Evolutionary conservation across 108 stramenopile species (phyloP), one percentile per base, ranked within the genome.

Genomic region (Aurantiochytrium sp.): DNA sequence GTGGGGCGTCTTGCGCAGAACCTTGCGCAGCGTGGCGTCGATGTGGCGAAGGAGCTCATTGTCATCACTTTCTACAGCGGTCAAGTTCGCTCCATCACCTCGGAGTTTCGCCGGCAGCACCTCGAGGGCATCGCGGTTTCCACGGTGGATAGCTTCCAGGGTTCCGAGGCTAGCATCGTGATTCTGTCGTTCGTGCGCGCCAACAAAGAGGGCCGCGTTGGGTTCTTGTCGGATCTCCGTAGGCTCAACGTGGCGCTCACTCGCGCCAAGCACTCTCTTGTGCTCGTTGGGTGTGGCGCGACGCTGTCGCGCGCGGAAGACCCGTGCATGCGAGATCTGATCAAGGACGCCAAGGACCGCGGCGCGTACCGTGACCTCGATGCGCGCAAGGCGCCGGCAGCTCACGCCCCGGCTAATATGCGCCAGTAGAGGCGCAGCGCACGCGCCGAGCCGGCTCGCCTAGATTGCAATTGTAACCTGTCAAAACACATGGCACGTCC

Each of bases 131-230:
- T 92, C 53, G 85, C 90, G 87, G 69, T 93, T 12, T 52, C 90
- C 41, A 93, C 92, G 1, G 92, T 93, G 31, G 93, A 93, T 37
- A 90, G 89, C 3, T 93, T 93, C 69, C 93, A 93, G 87, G 93
- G 93, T 6, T 48, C 87, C 27, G 93, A 93, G 90, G 87, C 69
- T 50, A 87, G 90, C 52, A 37, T 93, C 39, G 90, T 93, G 15
- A 37, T 93, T 32, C 87, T 93, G 36, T 92, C 91, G 5, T 92
- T 90, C 54, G 92, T 93, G 24, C 92, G 92, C 34, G 87, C 91
- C 22, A 91, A 92, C 86, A 85, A 55, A 37, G 87, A 87, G 45
- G 92, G 91, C 69, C 91, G 90, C 24, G 89, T 92, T 53, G 93
- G 92, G 22, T 93, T 93, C 81, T 89, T 93, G 4, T 37, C 37